phyloP scores from a whole-genome alignment of 495 filamentous ascomycete genomes.

The Lepidopterella palustris region DNA sequence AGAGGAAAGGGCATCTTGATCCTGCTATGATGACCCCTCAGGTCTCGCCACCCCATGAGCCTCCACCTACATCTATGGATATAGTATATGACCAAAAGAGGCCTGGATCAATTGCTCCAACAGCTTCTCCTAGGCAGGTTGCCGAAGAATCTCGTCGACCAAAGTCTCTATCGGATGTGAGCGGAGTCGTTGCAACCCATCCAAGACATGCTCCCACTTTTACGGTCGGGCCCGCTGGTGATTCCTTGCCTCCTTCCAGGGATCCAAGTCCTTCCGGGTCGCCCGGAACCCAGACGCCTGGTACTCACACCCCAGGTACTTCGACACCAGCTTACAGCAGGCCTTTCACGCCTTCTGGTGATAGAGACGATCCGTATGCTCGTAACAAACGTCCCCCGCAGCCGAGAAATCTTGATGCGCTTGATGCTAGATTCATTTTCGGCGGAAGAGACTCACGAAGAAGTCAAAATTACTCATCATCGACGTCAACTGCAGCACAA shows the following conservation, averaged over 20 bases:
- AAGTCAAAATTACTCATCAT: constrained; percentile 32
- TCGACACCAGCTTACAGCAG: constrained; percentile 40
- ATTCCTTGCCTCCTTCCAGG: constrained; percentile 59
- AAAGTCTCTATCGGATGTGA: constrained; percentile 42
- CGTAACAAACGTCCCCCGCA: constrained; percentile 72
- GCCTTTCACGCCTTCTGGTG: constrained; percentile 72
- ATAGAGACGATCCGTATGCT: constrained; percentile 83
- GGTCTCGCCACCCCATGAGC: constrained; percentile 46
- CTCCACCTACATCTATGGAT: constrained; percentile 32
- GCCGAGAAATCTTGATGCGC: constrained; percentile 55
- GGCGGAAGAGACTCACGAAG: constrained; percentile 50
- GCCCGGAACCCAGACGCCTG: constrained; percentile 54
- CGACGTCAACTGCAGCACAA: constrained; percentile 38
- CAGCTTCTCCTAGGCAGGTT: constrained; percentile 35
- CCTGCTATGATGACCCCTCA: constrained; percentile 59
- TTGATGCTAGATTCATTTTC: constrained; percentile 86
- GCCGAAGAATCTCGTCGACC: constrained; percentile 37
- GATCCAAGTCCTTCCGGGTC: constrained; percentile 51
- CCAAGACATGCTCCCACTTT: constrained; percentile 64
- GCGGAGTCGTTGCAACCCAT: constrained; percentile 37
- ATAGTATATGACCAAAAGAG: constrained; percentile 7
- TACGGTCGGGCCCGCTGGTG: constrained; percentile 58
- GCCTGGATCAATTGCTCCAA: constrained; percentile 26
- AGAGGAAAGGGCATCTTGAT: constrained; percentile 31
- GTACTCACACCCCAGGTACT: constrained; percentile 21